These are phyloP conservation scores for Trichoderma sp. DNA, from an alignment of 2,329 filamentous ascomycete species.

Conservation along the genomic window DNA sequence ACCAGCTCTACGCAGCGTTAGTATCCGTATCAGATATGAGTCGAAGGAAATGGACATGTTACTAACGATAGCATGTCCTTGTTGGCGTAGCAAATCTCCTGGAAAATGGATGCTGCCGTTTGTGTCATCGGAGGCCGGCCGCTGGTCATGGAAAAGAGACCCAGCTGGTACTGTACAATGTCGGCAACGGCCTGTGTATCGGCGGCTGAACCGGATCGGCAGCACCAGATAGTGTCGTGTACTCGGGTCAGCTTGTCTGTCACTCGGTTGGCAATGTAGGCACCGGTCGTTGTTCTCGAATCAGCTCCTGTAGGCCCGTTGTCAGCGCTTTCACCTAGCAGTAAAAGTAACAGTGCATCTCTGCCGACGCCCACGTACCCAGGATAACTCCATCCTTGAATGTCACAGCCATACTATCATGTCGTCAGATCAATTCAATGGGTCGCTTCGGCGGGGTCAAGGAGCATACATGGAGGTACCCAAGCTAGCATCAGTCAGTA, in stretches of 20 bases:
- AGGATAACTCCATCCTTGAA: conserved; percentile 98
- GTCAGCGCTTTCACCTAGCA: conserved; percentile 20
- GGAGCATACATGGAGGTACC: conserved; percentile 88
- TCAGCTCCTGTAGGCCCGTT: conserved; percentile 65
- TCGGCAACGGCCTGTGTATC: conserved; percentile 98
- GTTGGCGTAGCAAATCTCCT: conserved; percentile 97
- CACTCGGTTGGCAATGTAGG: conserved; percentile 98
- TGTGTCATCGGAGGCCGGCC: conserved; percentile 89
- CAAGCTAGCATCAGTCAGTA: conserved; percentile 57
- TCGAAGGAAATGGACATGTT: background rate
- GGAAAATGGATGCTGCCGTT: conserved; percentile 92
- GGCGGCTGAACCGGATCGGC: conserved; percentile 92
- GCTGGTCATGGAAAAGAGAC: conserved; percentile 87
- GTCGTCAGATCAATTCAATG: conserved; percentile 26
- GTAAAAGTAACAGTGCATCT: background rate
- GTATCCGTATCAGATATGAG: background rate
- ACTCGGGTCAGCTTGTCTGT: conserved; percentile 99
- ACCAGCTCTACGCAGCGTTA: conserved; percentile 63
- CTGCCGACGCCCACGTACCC: conserved; percentile 44
- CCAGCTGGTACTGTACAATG: conserved; percentile 94
- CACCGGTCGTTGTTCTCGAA: conserved; percentile 93
- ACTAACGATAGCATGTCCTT: conserved; percentile 86
- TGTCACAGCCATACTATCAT: conserved; percentile 87
- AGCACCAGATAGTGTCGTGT: conserved; percentile 99
- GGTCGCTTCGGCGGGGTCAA: conserved; percentile 23